These are phyloP conservation scores for Neurospora africana DNA, from an alignment of 495 filamentous ascomycete species.

Conservation along the genomic window DNA sequence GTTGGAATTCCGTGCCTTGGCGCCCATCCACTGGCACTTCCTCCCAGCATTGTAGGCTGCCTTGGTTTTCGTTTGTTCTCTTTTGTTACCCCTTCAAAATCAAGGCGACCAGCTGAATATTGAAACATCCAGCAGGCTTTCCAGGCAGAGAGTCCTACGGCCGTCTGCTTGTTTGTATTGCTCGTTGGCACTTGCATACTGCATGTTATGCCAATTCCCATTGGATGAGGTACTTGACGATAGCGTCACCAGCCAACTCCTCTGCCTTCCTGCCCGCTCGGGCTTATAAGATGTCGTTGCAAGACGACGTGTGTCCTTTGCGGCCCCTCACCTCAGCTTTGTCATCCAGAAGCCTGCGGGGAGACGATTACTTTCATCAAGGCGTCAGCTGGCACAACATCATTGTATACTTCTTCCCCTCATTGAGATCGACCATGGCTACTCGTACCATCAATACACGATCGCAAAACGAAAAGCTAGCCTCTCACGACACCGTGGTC, in stretches of 20 bases:
- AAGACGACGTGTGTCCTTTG: background rate
- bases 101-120: background rate
- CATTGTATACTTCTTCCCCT: background rate
- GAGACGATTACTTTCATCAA: background rate
- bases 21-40: background rate
- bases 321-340: background rate
- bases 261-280: background rate
- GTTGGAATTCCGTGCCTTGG: background rate
- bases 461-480: background rate
- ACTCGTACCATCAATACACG: background rate
- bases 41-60: background rate
- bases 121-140: background rate
- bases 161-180: background rate
- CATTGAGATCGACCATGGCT: background rate
- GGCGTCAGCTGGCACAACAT: background rate
- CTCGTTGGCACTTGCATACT: background rate
- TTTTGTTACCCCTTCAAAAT: background rate
- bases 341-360: background rate
- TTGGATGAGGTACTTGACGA: background rate
- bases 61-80: background rate
- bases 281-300: background rate
- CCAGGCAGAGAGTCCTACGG: background rate
- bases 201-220: background rate
- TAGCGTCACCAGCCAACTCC: background rate
- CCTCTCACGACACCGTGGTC: background rate